These are phyloP conservation scores for Aspergillus awamori DNA, from an alignment of 2,329 filamentous ascomycete species.

Conservation along the genomic window DNA sequence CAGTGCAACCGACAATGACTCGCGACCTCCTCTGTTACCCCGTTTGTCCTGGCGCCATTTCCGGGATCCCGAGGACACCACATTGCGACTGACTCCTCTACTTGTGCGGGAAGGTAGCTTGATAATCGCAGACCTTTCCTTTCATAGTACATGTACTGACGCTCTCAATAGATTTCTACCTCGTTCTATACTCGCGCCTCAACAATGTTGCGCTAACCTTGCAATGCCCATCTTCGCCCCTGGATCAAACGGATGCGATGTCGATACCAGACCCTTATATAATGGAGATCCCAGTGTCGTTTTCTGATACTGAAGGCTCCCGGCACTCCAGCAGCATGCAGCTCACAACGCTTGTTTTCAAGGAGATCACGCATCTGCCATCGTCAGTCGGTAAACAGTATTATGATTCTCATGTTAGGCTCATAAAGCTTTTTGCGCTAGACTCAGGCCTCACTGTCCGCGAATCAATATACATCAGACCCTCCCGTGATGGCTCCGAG, in stretches of 20 bases:
- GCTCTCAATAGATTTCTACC: conserved; percentile 36
- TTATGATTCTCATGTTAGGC: conserved; percentile 25
- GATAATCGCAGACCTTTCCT: conserved; percentile 5
- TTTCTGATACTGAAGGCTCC: conserved; percentile 14
- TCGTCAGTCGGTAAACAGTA: conserved; percentile 19
- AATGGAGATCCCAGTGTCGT: conserved; percentile 31
- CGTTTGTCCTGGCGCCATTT: conserved; percentile 58
- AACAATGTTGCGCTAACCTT: conserved; percentile 38
- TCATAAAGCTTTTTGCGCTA: conserved; percentile 43
- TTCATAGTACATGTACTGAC: conserved; percentile 10
- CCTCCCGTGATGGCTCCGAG: conserved; percentile 12
- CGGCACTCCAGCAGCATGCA: conserved; percentile 13
- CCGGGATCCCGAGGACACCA: conserved; percentile 56
- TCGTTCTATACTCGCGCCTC: conserved; percentile 46
- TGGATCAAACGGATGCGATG: conserved; percentile 24
- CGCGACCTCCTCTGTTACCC: conserved; percentile 37
- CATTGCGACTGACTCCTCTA: conserved; percentile 46
- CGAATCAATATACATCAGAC: conserved; percentile 37
- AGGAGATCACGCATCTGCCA: conserved; percentile 31
- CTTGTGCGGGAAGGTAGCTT: conserved; percentile 35
- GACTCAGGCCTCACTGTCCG: conserved; percentile 37
- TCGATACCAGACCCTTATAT: conserved; percentile 39
- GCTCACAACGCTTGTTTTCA: conserved; percentile 39
- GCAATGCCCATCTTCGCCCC: conserved; percentile 30
- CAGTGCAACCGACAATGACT: conserved; percentile 21